phyloP scores from a whole-genome alignment of 371 early-diverging fungal genomes.

The Apophysomyces variabilis region DNA sequence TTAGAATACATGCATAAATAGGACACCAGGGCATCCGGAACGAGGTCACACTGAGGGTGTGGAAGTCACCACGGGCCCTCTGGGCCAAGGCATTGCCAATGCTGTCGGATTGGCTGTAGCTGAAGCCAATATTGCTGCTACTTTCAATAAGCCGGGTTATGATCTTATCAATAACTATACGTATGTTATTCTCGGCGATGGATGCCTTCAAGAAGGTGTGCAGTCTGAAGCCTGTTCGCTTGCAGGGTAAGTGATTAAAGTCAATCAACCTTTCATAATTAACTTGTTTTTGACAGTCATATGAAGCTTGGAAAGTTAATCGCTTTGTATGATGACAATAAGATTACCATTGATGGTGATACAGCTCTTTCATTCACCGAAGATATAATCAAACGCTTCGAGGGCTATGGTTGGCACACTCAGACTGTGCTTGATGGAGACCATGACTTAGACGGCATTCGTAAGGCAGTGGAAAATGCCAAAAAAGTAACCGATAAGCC shows the following conservation, averaged over 20 bases:
- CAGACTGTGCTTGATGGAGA: constrained; percentile 85
- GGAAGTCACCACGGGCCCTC: constrained; percentile 99
- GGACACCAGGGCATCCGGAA: constrained; percentile 97
- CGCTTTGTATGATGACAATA: constrained; percentile 97
- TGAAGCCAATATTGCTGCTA: constrained; percentile 86
- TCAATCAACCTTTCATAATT: neutral
- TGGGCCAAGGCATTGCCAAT: constrained; percentile 98
- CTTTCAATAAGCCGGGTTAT: constrained; percentile 88
- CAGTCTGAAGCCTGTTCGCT: constrained; percentile 96
- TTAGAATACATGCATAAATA: constrained; percentile 31
- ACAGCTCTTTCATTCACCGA: constrained; percentile 94
- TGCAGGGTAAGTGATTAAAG: constrained; percentile 77
- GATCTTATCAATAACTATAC: constrained; percentile 86
- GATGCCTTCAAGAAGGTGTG: constrained; percentile 99
- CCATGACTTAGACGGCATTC: constrained; percentile 73
- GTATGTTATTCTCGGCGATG: constrained; percentile 96
- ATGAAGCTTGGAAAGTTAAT: constrained; percentile 95
- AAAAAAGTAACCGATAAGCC: constrained; percentile 88
- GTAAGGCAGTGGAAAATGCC: constrained; percentile 79
- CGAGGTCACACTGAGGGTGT: constrained; percentile 84
- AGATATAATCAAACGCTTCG: constrained; percentile 89
- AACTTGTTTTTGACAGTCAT: constrained; percentile 64
- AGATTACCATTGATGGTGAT: constrained; percentile 95
- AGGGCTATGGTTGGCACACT: constrained; percentile 96
- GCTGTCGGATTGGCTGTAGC: constrained; percentile 98